These are phyloP conservation scores for Fusarium camptoceras DNA, from an alignment of 2,329 filamentous ascomycete species.

Conservation along the genomic window DNA sequence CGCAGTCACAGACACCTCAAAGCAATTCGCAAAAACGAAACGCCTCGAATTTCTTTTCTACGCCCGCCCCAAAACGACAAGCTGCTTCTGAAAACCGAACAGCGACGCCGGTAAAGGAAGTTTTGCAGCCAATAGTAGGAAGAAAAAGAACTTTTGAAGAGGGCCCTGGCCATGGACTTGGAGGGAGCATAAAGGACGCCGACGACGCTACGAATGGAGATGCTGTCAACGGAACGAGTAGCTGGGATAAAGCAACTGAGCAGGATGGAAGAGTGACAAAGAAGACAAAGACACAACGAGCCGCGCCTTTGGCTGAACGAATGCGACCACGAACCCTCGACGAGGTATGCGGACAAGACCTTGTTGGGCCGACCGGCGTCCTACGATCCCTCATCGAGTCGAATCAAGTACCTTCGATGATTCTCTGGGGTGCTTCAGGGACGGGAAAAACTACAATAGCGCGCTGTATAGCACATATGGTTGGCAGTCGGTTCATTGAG, in stretches of 20 bases:
- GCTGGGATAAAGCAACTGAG: conserved; percentile 22
- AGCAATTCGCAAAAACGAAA: conserved; percentile 63
- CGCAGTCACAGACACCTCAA: conserved; percentile 49
- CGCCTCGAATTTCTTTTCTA: conserved; percentile 71
- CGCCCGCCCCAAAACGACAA: conserved; percentile 68
- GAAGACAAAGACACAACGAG: conserved; percentile 75
- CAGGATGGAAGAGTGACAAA: conserved; percentile 64
- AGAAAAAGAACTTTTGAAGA: conserved; percentile 67
- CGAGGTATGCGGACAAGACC: conserved; percentile 89
- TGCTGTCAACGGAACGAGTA: conserved; percentile 9
- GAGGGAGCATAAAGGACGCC: background rate
- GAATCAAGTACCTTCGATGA: conserved; percentile 91
- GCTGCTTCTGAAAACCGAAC: conserved; percentile 50
- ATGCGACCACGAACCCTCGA: conserved; percentile 89
- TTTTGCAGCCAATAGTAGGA: conserved; percentile 50
- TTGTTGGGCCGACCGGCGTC: conserved; percentile 87
- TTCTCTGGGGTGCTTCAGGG: conserved; percentile 87
- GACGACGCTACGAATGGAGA: conserved; percentile 21
- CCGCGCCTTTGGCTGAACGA: conserved; percentile 89
- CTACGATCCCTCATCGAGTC: conserved; percentile 87
- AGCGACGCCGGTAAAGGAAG: conserved; percentile 52
- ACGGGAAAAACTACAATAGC: conserved; percentile 94
- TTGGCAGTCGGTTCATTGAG: conserved; percentile 89
- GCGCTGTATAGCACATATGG: conserved; percentile 84
- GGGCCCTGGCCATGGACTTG: conserved; percentile 57